A percentile compares a stretch with the other conserved stretches of the same genome.
These are phyloP conservation scores for Ramaria sp. DNA, from an alignment of 768 basidiomycete species.

Conservation along the genomic window DNA sequence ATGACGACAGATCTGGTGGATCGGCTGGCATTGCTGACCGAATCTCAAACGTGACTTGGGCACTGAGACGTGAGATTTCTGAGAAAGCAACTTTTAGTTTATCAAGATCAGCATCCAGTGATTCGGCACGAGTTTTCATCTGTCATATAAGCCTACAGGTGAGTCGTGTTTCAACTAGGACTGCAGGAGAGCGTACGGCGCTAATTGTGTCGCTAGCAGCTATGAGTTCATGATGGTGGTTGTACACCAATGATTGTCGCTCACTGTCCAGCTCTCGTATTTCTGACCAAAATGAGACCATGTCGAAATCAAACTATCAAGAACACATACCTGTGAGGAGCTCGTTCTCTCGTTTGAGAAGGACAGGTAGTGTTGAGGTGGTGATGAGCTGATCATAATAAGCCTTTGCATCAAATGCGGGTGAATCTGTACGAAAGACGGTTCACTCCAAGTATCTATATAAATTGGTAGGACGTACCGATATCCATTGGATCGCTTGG, in stretches of 20 bases:
- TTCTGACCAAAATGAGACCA: constrained; percentile 34
- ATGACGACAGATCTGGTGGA: background rate
- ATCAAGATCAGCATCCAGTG: constrained; percentile 77
- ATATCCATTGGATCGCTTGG: constrained; percentile 73
- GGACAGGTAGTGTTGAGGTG: constrained; percentile 57
- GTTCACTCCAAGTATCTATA: background rate
- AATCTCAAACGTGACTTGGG: constrained; percentile 49
- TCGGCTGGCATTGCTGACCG: background rate
- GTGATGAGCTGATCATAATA: constrained; percentile 86
- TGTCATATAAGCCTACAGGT: constrained; percentile 19
- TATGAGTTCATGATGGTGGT: constrained; percentile 92
- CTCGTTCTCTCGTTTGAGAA: constrained; percentile 78
- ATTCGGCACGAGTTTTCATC: constrained; percentile 87
- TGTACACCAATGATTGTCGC: constrained; percentile 85
- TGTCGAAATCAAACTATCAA: background rate
- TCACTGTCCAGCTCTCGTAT: constrained; percentile 83
- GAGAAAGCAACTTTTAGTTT: constrained; percentile 71
- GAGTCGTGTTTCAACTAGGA: background rate
- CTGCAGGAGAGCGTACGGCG: constrained; percentile 37
- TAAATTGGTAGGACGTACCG: constrained; percentile 31
- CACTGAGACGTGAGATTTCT: constrained; percentile 70
- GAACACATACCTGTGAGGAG: constrained; percentile 50
- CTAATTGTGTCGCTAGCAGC: constrained; percentile 89
- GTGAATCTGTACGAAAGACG: constrained; percentile 44
- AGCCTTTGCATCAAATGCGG: constrained; percentile 69